Evolutionary conservation across 2,329 filamentous ascomycete genomes (phyloP), one percentile per base, ranked within the genome.

Genomic region (Coniochaeta hoffmannii): DNA sequence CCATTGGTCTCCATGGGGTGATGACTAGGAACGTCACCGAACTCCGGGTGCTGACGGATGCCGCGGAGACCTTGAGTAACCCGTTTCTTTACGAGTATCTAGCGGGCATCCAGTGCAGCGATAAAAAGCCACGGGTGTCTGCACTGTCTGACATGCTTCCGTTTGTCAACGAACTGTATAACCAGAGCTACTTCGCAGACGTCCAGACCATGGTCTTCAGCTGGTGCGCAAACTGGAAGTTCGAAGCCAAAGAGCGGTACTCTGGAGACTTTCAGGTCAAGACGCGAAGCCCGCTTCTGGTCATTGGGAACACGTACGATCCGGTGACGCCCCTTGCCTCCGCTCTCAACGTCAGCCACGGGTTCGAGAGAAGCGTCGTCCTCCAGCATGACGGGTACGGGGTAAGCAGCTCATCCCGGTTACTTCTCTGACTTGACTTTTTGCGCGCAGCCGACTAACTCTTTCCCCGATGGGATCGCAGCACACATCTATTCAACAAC

Each of bases 301-400:
- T 76, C 14, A 63, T 75, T 10, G 68, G 69, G 8, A 75, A 72
- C 56, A 68, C 65, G 0, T 63, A 63, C 28, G 73, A 76, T 53
- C 66, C 65, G 0, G 62, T 69, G n/a, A 74, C 71, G 1, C 71
- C 73, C 1, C 58, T 76, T 7, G 60, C 53, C 3, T 71, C 71
- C 17, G 73, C 72, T 0, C 61, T 60, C 46, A 72, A 73, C 44
- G 62, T 71, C 32, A 73, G 68, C 30, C 57, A 62, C 5, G 66
- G 65, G 1, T 69, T 75, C 31, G 59, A 70, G 26, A 69, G 68
- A 1, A 75, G 73, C 34, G 65, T 66, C 9, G 60, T 75, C 4
- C 64, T 74, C 6, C 62, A 70, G 35, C 65, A 71, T 5, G 63
- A 71, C 12, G 67, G 68, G 35, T 66, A 65, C n/a, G 69, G 71